Base-by-base conservation (phyloP, 352 stramenopile species). In the Pythium phragmitis region DNA sequence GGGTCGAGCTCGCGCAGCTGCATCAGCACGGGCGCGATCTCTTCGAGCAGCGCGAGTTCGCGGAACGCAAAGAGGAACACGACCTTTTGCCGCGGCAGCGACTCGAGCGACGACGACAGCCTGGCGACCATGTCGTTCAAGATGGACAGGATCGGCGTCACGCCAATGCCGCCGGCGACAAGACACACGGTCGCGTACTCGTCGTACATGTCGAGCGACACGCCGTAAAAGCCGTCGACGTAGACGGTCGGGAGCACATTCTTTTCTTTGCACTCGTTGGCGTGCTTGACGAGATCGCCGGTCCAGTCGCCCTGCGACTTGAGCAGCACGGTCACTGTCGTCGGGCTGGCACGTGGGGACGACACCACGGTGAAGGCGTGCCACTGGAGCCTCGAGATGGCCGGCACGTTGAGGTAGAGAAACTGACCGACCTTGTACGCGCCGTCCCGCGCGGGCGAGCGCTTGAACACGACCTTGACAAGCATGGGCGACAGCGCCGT, bases 321-420 rank as follows among this genome's bases (percentile, higher is more conserved):
- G 54, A 80, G 36, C 45, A 80, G 45, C 30, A 84, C 51, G 5
- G 75, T 87, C 19, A 87, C 51, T 0, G 63, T 63, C 26, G 34
- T 58, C 14, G 65, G 23, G 36, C 42, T 71, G 0, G 52, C 34
- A 1, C 51, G 54, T 9, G 77, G 77, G n/a, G 77, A 80, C 12
- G 75, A 82, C 7, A 63, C 68, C 28, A 87, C 69, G 13, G 73
- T 82, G 62, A 87, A 80, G 14, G 75, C 60, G 46, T 87, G 77
- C 77, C 75, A 87, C 61, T 87, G 73, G 4, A 76, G 59, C 66
- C 77, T 82, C 19, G 76, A 82, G 54, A 87, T 69, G 7, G 68
- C n/a, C 2, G 75, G 77, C 9, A 73, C 73, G 45, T 82, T 82
- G 48, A 85, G 19, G 61, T 84, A 85, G 21, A 85, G 57, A 39